Conservation (phyloP, 345 rosid genomes). For the Gossypium raimondii region DNA sequence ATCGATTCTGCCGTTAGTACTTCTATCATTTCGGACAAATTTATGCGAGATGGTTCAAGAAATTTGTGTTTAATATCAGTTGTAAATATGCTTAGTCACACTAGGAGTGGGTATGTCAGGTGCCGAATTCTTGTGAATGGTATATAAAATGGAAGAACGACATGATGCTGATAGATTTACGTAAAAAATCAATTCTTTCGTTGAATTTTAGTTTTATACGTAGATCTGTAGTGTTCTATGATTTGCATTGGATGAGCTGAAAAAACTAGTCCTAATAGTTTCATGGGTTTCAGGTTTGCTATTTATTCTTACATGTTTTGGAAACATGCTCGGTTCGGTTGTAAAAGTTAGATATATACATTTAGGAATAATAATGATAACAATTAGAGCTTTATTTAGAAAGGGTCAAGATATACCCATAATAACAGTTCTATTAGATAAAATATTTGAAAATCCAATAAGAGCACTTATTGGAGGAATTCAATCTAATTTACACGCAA, state of each 20-base stretch:
- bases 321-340: too few species aligned
- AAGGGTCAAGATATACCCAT: too few species aligned
- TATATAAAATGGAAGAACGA: neutral
- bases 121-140: neutral
- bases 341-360: too few species aligned
- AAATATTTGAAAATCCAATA: too few species aligned
- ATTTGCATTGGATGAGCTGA: neutral
- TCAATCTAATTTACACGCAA: too few species aligned
- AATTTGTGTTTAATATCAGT: neutral
- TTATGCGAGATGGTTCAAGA: slow-evolving; percentile 6
- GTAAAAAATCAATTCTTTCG: neutral
- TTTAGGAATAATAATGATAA: too few species aligned
- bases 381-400: too few species aligned
- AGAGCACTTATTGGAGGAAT: too few species aligned
- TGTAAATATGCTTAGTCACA: slow-evolving; percentile 22
- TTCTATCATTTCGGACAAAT: neutral
- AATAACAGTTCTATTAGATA: too few species aligned
- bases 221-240: neutral
- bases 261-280: neutral
- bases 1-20: neutral
- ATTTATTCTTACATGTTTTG: neutral
- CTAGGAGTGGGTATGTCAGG: neutral
- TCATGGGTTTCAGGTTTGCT: neutral
- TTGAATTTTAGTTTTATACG: neutral
- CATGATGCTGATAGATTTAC: neutral